Percentiles rank a stretch among this genome's conserved stretches.
Conservation (phyloP, 1,139 yeast species). For the Debaryomyces sp. region DNA sequence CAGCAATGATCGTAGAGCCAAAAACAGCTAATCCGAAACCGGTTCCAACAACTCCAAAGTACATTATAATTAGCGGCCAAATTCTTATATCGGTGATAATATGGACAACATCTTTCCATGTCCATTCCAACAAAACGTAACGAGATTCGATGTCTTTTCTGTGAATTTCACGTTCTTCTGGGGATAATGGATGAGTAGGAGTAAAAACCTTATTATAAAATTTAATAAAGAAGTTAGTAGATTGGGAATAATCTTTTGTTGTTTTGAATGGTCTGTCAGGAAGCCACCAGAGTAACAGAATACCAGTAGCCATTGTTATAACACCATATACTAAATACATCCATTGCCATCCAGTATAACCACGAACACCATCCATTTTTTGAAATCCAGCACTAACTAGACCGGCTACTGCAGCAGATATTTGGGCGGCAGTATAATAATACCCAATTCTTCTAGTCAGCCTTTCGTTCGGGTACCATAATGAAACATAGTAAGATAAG, state of each 20-base stretch:
- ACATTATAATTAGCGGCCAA: constrained; percentile 86
- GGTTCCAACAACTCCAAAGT: constrained; percentile 89
- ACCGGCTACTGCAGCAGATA: constrained; percentile 86
- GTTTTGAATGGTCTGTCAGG: constrained; percentile 63
- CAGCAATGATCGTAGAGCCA: constrained; percentile 78
- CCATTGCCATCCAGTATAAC: constrained; percentile 88
- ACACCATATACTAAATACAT: constrained; percentile 77
- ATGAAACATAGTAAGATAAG: constrained; percentile 76
- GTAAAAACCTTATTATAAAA: constrained; percentile 31
- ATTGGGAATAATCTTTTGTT: constrained; percentile 14
- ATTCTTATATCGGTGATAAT: constrained; percentile 65
- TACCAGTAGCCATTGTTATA: constrained; percentile 68
- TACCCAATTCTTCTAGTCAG: constrained; percentile 82
- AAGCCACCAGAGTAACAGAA: constrained; percentile 76
- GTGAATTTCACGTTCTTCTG: constrained; percentile 58
- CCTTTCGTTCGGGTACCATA: constrained; percentile 85
- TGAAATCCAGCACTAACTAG: constrained; percentile 87
- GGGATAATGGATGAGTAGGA: constrained; percentile 55
- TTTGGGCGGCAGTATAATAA: constrained; percentile 89
- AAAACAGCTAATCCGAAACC: constrained; percentile 86
- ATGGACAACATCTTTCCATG: constrained; percentile 56
- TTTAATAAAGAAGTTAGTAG: constrained; percentile 16
- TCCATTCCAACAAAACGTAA: constrained; percentile 53
- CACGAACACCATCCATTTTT: constrained; percentile 71
- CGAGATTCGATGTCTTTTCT: constrained; percentile 60